phyloP scores from a whole-genome alignment of 805 yeast genomes.

The Candida quercuum region DNA sequence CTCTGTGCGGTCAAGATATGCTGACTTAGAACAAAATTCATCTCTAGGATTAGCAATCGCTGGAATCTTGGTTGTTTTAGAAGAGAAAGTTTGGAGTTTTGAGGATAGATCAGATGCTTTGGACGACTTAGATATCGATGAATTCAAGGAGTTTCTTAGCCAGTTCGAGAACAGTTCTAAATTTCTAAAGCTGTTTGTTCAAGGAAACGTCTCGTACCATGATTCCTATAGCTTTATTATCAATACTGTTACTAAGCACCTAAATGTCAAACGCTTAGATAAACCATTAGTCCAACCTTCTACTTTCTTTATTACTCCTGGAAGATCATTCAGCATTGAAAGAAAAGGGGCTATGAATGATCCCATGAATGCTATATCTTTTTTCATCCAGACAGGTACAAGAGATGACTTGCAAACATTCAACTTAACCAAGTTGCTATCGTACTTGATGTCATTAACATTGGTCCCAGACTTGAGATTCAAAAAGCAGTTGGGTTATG shows the following conservation, averaged over 20 bases:
- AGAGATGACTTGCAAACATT: slow-evolving; percentile 30
- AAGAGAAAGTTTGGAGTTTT: slow-evolving; percentile 48
- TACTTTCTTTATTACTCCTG: slow-evolving; percentile 33
- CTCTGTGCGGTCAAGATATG: slow-evolving; percentile 41
- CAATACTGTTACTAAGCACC: slow-evolving; percentile 24
- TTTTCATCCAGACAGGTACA: slow-evolving; percentile 53
- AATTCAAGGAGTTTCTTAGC: slow-evolving; percentile 27
- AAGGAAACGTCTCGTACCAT: slow-evolving; percentile 39
- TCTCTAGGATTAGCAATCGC: slow-evolving; percentile 45
- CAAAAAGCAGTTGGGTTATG: slow-evolving; percentile 57
- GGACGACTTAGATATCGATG: slow-evolving; percentile 39
- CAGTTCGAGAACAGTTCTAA: slow-evolving; percentile 26
- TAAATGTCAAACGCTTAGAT: slow-evolving; percentile 3
- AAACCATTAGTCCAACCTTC: slow-evolving; percentile 23
- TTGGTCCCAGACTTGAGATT: slow-evolving; percentile 45
- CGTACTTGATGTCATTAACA: slow-evolving; percentile 39
- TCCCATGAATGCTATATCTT: slow-evolving; percentile 45
- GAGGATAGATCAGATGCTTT: slow-evolving; percentile 52
- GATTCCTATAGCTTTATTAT: slow-evolving; percentile 23
- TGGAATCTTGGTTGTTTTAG: slow-evolving; percentile 48
- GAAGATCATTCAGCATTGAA: slow-evolving; percentile 30
- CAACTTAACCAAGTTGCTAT: slow-evolving; percentile 40
- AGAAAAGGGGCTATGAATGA: slow-evolving; percentile 36
- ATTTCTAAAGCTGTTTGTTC: slow-evolving; percentile 38
- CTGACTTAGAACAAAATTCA: slow-evolving; percentile 33